Evolutionary conservation across 176 grass and related monocot species (phyloP), one percentile per base, ranked within the genome.

Genomic region (Thalia dealbata): DNA sequence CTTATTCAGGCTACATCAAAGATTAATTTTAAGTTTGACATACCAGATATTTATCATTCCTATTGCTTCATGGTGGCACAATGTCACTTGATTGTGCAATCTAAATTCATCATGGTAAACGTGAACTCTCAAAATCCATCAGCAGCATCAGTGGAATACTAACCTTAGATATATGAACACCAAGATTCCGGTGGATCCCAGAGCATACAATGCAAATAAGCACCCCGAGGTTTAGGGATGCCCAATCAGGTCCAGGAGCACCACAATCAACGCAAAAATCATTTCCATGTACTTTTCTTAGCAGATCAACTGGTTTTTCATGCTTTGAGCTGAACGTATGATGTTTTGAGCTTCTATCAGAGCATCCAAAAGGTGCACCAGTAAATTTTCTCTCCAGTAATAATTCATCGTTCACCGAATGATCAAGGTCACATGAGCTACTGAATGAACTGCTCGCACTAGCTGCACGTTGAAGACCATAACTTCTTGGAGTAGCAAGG

Each of bases 151-250:
- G 45, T 72, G 46, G 22, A 45, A 27, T 67, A 61, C 43, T 81
- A 78, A 99, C 95, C 95, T 99, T 99, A 38, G 95, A 99, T 81
- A 99, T 93, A 83, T 99, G 95, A 69, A 99, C 95, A 52, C 95
- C 95, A 78, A 99, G 91, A 81, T 99, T 99, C 30, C 95, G 82
- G 61, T 95, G 95, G 26, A 99, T 90, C 23, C 90, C 90, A 66
- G 95, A 99, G 82, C 95, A 99, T 66, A 89, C 95, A 30, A 99
- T 99, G 73, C 95, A 95, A 68, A 99, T 55, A 83, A 99, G 91
- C 63, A 99, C 15, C 50, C 95, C 95, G 2, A 99, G 90, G 82
- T 99, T 99, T 23, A 99, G 76, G 52, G 95, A 99, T 76, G 95
- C 90, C 95, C 95, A 95, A 60, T 99, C 95, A 81, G 90, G 90